Conservation (phyloP, 2,329 filamentous ascomycete species). For the Scorias spongiosa region DNA sequence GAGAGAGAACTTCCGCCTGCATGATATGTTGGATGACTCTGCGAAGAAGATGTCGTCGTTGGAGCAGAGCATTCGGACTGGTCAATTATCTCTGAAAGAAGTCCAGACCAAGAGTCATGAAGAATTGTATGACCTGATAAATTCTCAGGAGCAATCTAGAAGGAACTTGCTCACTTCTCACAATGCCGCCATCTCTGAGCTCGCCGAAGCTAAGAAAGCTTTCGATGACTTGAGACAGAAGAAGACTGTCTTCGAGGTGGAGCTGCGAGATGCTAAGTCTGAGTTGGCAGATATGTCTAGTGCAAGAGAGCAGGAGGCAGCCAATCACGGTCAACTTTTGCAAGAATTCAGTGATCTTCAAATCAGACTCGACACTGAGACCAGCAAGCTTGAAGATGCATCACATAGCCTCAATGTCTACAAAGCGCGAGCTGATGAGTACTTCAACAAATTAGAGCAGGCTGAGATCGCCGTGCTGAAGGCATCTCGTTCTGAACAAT, state of each 20-base stretch:
- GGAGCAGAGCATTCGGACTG: constrained; percentile 73
- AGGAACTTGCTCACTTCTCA: constrained; percentile 69
- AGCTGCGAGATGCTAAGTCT: constrained; percentile 67
- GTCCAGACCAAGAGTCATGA: constrained; percentile 88
- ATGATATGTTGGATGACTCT: constrained; percentile 90
- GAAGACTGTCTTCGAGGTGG: constrained; percentile 65
- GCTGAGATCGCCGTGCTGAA: constrained; percentile 93
- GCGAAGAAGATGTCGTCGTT: constrained; percentile 79
- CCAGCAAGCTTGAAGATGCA: constrained; percentile 70
- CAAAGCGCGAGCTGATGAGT: constrained; percentile 84
- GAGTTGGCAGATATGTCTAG: constrained; percentile 68
- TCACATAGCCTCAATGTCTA: constrained; percentile 74
- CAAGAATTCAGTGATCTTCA: constrained; percentile 90
- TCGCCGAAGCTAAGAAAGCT: constrained; percentile 71
- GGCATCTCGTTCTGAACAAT: constrained; percentile 79
- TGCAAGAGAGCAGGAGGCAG: constrained; percentile 70
- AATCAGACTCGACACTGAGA: constrained; percentile 79
- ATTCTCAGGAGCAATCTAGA: constrained; percentile 80
- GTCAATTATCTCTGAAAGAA: constrained; percentile 77
- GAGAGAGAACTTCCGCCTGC: constrained; percentile 76
- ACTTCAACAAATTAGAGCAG: constrained; percentile 93
- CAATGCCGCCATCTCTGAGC: constrained; percentile 69
- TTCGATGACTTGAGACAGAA: constrained; percentile 77
- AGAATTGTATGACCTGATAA: constrained; percentile 82
- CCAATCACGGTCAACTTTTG: constrained; percentile 75